These are phyloP conservation scores for Fusarium nisikadoi DNA, from an alignment of 2,329 filamentous ascomycete genomes.

Conservation along the genomic window DNA sequence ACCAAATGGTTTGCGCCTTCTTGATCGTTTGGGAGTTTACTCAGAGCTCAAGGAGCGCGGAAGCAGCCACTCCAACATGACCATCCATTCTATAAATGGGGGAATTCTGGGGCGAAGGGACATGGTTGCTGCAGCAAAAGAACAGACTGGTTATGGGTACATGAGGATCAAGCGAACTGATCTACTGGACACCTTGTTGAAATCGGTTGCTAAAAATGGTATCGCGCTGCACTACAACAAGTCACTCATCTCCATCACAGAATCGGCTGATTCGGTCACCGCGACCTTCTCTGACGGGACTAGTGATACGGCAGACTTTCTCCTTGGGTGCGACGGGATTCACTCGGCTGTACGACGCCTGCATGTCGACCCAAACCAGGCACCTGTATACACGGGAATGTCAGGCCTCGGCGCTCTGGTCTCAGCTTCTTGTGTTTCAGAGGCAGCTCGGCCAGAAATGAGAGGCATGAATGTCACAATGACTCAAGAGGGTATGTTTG, in stretches of 20 bases:
- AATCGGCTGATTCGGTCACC: not conserved
- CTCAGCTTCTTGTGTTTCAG: not conserved
- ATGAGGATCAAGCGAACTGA: slow-evolving; percentile 3
- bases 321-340: not conserved
- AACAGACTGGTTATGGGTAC: not conserved
- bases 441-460: not conserved
- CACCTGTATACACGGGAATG: not conserved
- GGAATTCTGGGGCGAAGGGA: not conserved
- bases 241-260: not conserved
- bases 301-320: not conserved
- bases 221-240: not conserved
- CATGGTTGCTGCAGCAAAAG: not conserved
- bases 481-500: slow-evolving; percentile 1
- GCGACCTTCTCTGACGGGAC: not conserved
- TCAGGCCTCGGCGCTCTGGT: not conserved
- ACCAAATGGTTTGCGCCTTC: not conserved
- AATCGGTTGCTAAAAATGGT: not conserved
- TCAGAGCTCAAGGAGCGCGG: not conserved
- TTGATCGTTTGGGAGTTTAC: not conserved
- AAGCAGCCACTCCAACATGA: not conserved
- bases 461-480: slow-evolving; percentile 1
- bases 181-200: not conserved
- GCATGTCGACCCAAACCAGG: not conserved
- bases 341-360: not conserved
- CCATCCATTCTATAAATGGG: not conserved